Evolutionary conservation across 2,329 filamentous ascomycete species (phyloP), one percentile per base, ranked within the genome.

Genomic region (Paecilomyces variotii): DNA sequence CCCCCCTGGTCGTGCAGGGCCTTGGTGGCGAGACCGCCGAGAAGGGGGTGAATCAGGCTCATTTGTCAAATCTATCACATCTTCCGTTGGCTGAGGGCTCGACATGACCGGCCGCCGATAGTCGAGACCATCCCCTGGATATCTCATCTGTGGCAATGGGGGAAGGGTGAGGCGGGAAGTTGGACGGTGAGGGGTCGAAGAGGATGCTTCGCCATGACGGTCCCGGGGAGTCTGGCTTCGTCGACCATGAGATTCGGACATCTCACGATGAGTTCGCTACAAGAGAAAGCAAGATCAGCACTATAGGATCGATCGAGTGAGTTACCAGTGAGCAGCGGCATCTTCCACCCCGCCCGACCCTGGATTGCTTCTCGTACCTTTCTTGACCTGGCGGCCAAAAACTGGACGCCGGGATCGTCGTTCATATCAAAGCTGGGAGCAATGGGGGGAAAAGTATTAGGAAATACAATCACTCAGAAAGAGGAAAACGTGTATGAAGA

Each of bases 121-220:
- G 62, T 85, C 83, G 52, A 78, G 72, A 3, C 82, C 82, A 71
- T 84, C 80, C n/a, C 82, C 79, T 12, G 74, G 68, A 62, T 71
- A 80, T 61, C 76, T 72, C 60, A 67, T 64, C 51, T 65, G 67
- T 66, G 72, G 70, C 62, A 72, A 61, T 64, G 67, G 52, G 64
- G 65, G 66, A 54, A 60, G 71, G 54, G 61, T 63, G 58, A 62
- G 65, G 56, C 59, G 68, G 57, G 57, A 58, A 24, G 56, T 34
- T 56, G 60, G 52, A 11, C 51, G 52, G 54, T 53, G 60, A 59
- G 64, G 56, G 57, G 67, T 60, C 39, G 68, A 58, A 34, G 55
- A 56, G 14, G 65, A 60, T 54, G 65, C 52, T 56, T 71, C 67
- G 24, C 65, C 67, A 49, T 64, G 61, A 32, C 61, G 63, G n/a